phyloP scores from a whole-genome alignment of 345 rosid genomes.

The Hibiscus trionum region DNA sequence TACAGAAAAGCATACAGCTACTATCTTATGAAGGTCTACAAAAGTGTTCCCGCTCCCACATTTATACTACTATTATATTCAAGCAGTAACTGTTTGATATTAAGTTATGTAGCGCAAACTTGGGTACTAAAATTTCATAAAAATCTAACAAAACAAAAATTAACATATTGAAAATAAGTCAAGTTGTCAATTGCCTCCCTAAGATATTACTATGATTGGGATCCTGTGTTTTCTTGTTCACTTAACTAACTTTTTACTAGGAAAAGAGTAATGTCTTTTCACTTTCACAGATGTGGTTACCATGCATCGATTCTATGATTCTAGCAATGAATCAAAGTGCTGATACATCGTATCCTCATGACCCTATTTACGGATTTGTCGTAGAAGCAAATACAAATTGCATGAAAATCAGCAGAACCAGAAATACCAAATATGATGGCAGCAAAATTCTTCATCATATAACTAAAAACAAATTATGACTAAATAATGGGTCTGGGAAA shows the following conservation, averaged over 20 bases:
- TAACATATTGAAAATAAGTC: not conserved
- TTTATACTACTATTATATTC: not conserved
- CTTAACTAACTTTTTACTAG: not conserved
- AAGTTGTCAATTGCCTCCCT: not conserved
- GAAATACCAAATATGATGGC: not conserved
- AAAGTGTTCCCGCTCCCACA: not conserved
- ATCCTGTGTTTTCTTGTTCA: no score
- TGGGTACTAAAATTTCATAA: not conserved
- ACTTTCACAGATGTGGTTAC: not conserved
- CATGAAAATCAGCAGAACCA: not conserved
- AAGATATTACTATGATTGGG: not conserved
- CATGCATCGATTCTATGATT: not conserved
- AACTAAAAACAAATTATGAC: not conserved
- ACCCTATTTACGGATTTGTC: no score
- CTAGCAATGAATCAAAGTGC: not conserved
- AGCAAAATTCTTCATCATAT: not conserved
- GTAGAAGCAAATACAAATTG: not conserved
- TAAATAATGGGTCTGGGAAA: not conserved
- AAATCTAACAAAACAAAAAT: not conserved
- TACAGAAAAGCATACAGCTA: not conserved
- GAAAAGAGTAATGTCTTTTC: not conserved
- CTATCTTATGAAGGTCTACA: not conserved
- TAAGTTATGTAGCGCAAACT: not conserved
- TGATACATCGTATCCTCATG: not conserved
- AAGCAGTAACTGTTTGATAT: not conserved